Base-by-base conservation (phyloP, 805 yeast genomes). In the Diddensiella transvaalensis region DNA sequence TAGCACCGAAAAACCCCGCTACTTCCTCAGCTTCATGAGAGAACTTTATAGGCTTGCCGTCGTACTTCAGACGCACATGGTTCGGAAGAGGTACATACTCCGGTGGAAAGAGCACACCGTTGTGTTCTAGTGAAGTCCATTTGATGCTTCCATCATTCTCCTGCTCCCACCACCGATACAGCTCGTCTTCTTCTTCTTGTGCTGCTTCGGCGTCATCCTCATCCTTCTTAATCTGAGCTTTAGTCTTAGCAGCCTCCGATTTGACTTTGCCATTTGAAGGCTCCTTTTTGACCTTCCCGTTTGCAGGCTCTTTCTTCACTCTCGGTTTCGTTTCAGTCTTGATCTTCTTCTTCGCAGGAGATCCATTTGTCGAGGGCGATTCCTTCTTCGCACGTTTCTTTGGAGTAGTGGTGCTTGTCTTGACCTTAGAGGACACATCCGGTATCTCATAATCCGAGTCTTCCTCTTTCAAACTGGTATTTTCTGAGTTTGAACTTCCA, bases 41-140 rank as follows among this genome's bases (percentile, higher is more conserved):
- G 49, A 91, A 72, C 23, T 71, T 72, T 0, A 90, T 90, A 0
- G 93, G 86, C 55, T 78, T 74, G 0, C 87, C 87, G 56, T 85
- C 84, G 60, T 91, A 90, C 50, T 78, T 75, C 46, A 91, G 58
- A 61, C 85, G 87, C 35, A 90, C 85, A 59, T 79, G 76, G 3
- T 78, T 69, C 0, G 98, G 98, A 39, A 91, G 69, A 2, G 93
- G 89, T 61, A 84, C 90, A 64, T 91, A 91, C 2, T 80, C 84
- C 0, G 98, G 97, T 1, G 99, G 97, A 60, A 91, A 91, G 26
- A 90, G 69, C 10, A 91, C 96, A 59, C 99, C 99, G 55, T 78
- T 82, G 64, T 91, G 99, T 53, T 79, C 87, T 45, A 91, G 70
- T 1, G 89, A 77, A 21, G 80, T 83, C 99, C 99, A 91, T 62